Percentiles rank a stretch among this genome's conserved stretches.
Evolutionary conservation across 768 basidiomycete species (phyloP).

Genomic region (Amanita molliuscula): DNA sequence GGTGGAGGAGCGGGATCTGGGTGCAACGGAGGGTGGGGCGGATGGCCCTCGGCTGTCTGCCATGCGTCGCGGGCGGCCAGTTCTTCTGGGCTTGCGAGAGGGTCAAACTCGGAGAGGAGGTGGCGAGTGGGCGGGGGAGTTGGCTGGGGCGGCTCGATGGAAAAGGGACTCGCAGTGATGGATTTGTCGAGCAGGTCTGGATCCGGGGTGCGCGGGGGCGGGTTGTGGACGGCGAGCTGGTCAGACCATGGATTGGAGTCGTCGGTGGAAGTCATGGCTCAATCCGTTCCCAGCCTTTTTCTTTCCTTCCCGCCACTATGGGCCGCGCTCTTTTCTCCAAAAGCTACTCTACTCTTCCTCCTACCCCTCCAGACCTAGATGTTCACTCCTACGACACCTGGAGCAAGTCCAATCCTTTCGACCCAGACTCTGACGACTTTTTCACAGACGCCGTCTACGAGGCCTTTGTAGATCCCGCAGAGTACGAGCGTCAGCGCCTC

Average conservation of each 20-base stretch:
- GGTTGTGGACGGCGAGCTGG: slow-evolving; percentile 7
- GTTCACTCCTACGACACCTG: slow-evolving; percentile 41
- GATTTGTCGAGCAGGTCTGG: slow-evolving; percentile 30
- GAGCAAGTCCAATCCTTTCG: slow-evolving; percentile 58
- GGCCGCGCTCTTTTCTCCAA: slow-evolving; percentile 53
- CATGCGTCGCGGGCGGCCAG: slow-evolving; percentile 54
- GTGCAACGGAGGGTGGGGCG: slow-evolving; percentile 32
- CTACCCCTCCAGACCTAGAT: slow-evolving; percentile 29
- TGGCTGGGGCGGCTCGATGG: slow-evolving; percentile 13
- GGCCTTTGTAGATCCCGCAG: slow-evolving; percentile 44
- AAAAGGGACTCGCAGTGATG: slow-evolving; percentile 23
- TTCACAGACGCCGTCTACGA: slow-evolving; percentile 56
- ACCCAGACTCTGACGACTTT: slow-evolving; percentile 77
- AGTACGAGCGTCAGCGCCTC: slow-evolving; percentile 21
- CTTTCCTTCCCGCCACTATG: slow-evolving; percentile 24
- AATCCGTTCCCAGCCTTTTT: not conserved
- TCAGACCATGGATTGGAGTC: slow-evolving; percentile 1
- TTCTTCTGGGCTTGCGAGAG: slow-evolving; percentile 47
- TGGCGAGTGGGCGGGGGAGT: slow-evolving; percentile 19
- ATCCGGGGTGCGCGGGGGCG: slow-evolving; percentile 30
- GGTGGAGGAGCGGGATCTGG: slow-evolving; percentile 15
- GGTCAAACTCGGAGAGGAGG: slow-evolving; percentile 59
- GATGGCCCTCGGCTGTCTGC: slow-evolving; percentile 52
- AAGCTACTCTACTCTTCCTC: slow-evolving; percentile 24
- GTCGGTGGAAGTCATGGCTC: not conserved